Evolutionary conservation across 495 filamentous ascomycete genomes (phyloP), one percentile per base, ranked within the genome.

Genomic region (Penicillium coprophilum): DNA sequence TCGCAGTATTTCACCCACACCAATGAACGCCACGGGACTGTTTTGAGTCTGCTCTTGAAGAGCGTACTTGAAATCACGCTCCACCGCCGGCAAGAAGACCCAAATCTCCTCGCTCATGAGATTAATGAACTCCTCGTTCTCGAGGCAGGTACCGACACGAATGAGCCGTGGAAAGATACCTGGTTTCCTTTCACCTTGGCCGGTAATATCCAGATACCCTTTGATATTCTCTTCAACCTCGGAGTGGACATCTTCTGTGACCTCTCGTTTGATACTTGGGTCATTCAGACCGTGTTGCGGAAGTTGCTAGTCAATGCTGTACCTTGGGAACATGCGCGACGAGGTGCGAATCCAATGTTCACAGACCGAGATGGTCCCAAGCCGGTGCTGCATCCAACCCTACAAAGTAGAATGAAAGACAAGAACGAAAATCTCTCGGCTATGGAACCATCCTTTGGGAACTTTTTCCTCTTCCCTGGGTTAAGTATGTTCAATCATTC

Each of bases 171-270:
- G 58, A 21, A 36, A 5, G 32, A 51, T 0, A 63, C 51, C 17
- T 60, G 50, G 43, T 71, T 74, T 34, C 71, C 72, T 0, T 75
- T 73, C 44, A 66, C 62, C 10, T 50, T 71, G 31, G 53, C 60
- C 11, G 70, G 59, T 4, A 76, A 76, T 36, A 70, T 76, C 28
- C 64, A 60, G 9, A 61, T 75, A 6, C 73, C 73, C 0, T 72
- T 72, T 27, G 63, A 72, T 38, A 75, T 75, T 21, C 56, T 76
- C 20, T 46, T 59, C 32, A 50, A 50, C 8, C 56, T 76, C n/a
- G 73, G 73, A 6, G 69, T 76, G 4, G 67, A 76, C 43, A 75
- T 77, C 23, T 74, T 73, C 60, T 57, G 64, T 1, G 65, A 75
- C 32, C 50, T 71, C 32, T 49, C 53, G 17, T 77, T 72, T 38